Base-by-base conservation (phyloP, 345 rosid species). In the Excoecaria cochinchinensis region DNA sequence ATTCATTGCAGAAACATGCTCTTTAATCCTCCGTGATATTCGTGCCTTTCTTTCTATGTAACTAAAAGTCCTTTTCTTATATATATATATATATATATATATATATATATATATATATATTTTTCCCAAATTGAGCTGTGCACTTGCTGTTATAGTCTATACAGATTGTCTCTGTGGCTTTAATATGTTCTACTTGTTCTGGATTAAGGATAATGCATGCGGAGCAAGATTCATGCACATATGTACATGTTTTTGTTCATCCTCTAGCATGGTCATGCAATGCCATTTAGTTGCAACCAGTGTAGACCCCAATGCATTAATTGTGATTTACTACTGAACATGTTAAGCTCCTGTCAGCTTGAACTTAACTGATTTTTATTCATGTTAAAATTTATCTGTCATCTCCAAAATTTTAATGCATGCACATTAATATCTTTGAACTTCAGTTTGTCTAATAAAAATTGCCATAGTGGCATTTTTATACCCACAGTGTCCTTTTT, bases 361-460 rank as follows among this genome's bases (percentile, higher is more conserved):
- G 70, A 21, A 67, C 53, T 67, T 6, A 8, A 17, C 53, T 67
- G 69, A 46, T 44, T 46, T 67, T 67, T 25, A 38, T 67, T 21
- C 21, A 24, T 10, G 25, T 1, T 19, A n/a, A 19, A 19, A n/a
- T 5, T n/a, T 11, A 6, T 17, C 8, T 56, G 1, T 55, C 19
- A 21, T 17, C 22, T 16, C 58, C 58, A 55, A 55, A 55, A 16
- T 19, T 0, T 16, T 55, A 21, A 55, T 8, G 5, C 17, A 55
- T 55, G 58, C 22, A 55, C 58, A 55, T 15, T 17, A 19, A 55
- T 44, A 44, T 44, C 10, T 8, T 44, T 44, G 9, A 6, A 44
- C 48, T 44, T 44, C 8, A 44, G 10, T 44, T 44, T 44, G 48
- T 44, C 48, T 6, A 8, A 6, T 44, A 44, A 44, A 5, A 44